Evolutionary conservation across 2,329 filamentous ascomycete species (phyloP).

Genomic region (Ramichloridium luteum): DNA sequence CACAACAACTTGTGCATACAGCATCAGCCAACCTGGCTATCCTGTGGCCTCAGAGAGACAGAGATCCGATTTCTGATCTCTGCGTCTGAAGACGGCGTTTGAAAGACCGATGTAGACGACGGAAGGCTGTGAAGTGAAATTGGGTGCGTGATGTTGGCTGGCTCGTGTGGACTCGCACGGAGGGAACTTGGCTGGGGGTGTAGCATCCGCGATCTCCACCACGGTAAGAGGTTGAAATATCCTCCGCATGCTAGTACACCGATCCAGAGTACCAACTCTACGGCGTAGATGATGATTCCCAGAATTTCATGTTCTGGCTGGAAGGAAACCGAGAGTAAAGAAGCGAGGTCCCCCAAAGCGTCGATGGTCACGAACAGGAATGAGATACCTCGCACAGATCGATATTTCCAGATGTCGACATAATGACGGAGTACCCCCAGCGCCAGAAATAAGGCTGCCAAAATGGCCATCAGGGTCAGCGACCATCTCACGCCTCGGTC

Average conservation of each 20-base stretch:
- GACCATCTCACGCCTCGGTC: constrained; percentile 45
- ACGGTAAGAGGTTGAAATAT: constrained; percentile 52
- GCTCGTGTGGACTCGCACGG: constrained; percentile 7
- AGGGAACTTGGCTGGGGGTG: background rate
- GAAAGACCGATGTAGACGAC: constrained; percentile 53
- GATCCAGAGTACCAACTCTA: constrained; percentile 53
- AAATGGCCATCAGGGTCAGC: constrained; percentile 51
- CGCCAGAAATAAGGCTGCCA: constrained; percentile 51
- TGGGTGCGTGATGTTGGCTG: background rate
- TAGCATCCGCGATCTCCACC: constrained; percentile 29
- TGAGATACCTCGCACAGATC: constrained; percentile 57
- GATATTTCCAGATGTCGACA: constrained; percentile 54
- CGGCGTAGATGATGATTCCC: constrained; percentile 55
- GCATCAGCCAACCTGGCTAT: too few species aligned
- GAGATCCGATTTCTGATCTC: constrained; percentile 8
- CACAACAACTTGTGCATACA: too few species aligned
- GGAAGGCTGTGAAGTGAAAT: constrained; percentile 38
- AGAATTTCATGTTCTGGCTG: constrained; percentile 46
- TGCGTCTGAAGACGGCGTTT: constrained; percentile 38
- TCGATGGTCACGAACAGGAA: constrained; percentile 62
- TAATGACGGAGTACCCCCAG: constrained; percentile 57
- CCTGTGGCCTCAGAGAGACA: too few species aligned
- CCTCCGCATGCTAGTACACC: constrained; percentile 54
- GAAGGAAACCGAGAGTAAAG: constrained; percentile 52
- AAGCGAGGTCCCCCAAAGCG: constrained; percentile 55